Percentiles rank a stretch among this genome's conserved stretches.
Evolutionary conservation across 2,329 filamentous ascomycete species (phyloP).

Genomic region (Bipolaris oryzae): DNA sequence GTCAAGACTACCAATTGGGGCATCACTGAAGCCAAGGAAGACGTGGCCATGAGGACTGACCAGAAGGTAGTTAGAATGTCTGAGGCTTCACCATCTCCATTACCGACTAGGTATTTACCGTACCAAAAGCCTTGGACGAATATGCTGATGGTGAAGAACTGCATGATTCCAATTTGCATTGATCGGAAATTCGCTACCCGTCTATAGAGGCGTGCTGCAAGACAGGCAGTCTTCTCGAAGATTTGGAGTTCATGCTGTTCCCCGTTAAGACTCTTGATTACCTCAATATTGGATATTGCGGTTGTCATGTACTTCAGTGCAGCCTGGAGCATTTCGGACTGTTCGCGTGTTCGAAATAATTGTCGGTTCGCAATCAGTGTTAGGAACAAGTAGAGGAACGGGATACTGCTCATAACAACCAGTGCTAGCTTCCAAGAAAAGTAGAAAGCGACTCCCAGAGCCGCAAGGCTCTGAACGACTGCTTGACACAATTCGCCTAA

Average conservation of each 20-base stretch:
- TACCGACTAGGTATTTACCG: constrained; percentile 71
- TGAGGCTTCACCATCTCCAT: constrained; percentile 64
- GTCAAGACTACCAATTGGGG: constrained; percentile 78
- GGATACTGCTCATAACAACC: constrained; percentile 75
- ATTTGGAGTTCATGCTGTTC: constrained; percentile 70
- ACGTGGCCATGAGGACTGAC: constrained; percentile 75
- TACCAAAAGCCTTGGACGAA: constrained; percentile 94
- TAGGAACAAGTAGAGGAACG: constrained; percentile 68
- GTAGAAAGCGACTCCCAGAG: constrained; percentile 74
- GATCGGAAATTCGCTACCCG: constrained; percentile 72
- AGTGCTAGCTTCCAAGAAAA: constrained; percentile 85
- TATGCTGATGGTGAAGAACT: constrained; percentile 75
- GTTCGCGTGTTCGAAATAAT: constrained; percentile 68
- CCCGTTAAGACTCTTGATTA: constrained; percentile 85
- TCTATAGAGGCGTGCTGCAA: constrained; percentile 68
- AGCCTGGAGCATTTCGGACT: constrained; percentile 69
- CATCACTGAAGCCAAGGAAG: constrained; percentile 74
- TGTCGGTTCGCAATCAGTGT: constrained; percentile 65
- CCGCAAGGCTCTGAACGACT: constrained; percentile 66
- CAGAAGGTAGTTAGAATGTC: constrained; percentile 85
- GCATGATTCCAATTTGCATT: constrained; percentile 73
- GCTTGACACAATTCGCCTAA: constrained; percentile 73
- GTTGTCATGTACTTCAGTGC: constrained; percentile 75
- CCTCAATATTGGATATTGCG: constrained; percentile 75
- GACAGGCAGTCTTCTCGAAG: constrained; percentile 64